Conservation (phyloP, 164 flowering plant species). For the Platanus orientalis region DNA sequence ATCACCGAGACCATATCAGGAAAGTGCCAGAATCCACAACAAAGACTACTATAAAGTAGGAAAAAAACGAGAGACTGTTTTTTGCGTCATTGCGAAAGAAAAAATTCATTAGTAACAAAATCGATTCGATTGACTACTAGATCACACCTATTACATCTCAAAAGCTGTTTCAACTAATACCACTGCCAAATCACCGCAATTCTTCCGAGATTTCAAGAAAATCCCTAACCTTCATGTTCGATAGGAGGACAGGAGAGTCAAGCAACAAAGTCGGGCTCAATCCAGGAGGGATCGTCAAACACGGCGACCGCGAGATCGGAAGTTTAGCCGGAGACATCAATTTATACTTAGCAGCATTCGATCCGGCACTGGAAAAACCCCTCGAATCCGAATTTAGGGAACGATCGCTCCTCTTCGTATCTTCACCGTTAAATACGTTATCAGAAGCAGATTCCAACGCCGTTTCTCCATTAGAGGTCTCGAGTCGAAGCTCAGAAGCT, state of each 20-base stretch:
- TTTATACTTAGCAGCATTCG: constrained; percentile 56
- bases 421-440: neutral
- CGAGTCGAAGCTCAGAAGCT: constrained; percentile 18
- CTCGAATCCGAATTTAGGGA: constrained; percentile 9
- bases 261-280: constrained; percentile 52
- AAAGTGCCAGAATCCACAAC: neutral
- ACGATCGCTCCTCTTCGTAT: constrained; percentile 7
- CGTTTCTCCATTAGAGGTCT: constrained; percentile 11
- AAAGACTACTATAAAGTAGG: neutral
- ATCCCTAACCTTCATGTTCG: constrained; percentile 50
- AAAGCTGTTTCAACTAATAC: neutral
- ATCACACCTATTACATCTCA: neutral
- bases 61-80: neutral
- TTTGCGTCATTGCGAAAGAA: neutral
- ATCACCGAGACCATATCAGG: neutral
- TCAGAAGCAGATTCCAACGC: neutral
- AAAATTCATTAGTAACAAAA: neutral
- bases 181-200: neutral
- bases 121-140: neutral
- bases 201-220: neutral
- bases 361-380: constrained; percentile 16
- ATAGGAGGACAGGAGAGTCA: constrained; percentile 36
- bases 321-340: constrained; percentile 90
- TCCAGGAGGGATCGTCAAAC: constrained; percentile 76
- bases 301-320: constrained; percentile 79